These are phyloP conservation scores for Elsinoe arachidis DNA, from an alignment of 2,329 filamentous ascomycete genomes.

Conservation along the genomic window DNA sequence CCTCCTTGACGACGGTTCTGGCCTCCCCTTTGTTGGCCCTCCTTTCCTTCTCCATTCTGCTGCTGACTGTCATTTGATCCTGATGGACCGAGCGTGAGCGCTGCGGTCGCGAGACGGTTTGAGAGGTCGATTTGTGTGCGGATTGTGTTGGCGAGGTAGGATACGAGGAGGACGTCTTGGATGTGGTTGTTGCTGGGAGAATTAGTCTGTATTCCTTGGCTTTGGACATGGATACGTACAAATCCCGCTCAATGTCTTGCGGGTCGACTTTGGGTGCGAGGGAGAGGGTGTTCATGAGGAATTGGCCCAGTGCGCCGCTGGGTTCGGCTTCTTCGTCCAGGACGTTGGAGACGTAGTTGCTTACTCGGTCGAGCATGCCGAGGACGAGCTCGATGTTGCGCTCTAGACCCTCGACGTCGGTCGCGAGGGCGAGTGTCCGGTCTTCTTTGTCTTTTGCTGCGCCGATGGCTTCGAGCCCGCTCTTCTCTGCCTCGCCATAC, in stretches of 20 bases:
- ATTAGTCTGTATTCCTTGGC: slow-evolving; percentile 19
- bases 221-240: slow-evolving; percentile 44
- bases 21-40: slow-evolving; percentile 14
- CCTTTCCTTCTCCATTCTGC: slow-evolving; percentile 13
- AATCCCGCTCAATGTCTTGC: slow-evolving; percentile 87
- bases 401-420: slow-evolving; percentile 84
- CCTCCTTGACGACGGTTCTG: slow-evolving; percentile 17
- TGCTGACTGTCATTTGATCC: slow-evolving; percentile 18
- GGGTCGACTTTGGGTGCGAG: slow-evolving; percentile 91
- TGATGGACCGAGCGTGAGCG: slow-evolving; percentile 38
- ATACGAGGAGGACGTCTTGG: slow-evolving; percentile 96
- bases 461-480: slow-evolving; percentile 73
- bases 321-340: slow-evolving; percentile 88
- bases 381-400: slow-evolving; percentile 79
- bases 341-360: slow-evolving; percentile 84
- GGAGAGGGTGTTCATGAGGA: slow-evolving; percentile 85
- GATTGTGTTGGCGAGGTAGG: slow-evolving; percentile 96
- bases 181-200: slow-evolving; percentile 82
- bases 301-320: slow-evolving; percentile 86
- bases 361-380: slow-evolving; percentile 81
- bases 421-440: slow-evolving; percentile 63
- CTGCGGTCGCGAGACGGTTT: slow-evolving; percentile 71
- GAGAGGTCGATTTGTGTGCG: slow-evolving; percentile 98
- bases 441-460: slow-evolving; percentile 71
- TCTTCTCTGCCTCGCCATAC: slow-evolving; percentile 72